These are phyloP conservation scores for Phytophthora idaei DNA, from an alignment of 352 stramenopile species.

Conservation along the genomic window DNA sequence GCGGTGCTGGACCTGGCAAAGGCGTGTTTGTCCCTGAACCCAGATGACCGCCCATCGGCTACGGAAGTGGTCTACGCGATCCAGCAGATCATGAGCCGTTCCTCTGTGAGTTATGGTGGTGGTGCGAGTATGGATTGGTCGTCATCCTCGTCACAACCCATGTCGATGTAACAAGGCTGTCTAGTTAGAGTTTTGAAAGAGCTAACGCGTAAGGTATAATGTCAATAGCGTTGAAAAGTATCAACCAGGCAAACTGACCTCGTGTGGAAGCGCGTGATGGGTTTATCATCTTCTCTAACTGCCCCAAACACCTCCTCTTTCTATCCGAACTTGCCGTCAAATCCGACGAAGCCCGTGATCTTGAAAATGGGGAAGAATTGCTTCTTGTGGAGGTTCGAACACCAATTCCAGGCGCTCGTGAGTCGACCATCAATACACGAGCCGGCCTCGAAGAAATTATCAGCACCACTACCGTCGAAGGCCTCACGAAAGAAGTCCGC, in stretches of 20 bases:
- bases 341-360: slow-evolving; percentile 95
- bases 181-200: slow-evolving; percentile 24
- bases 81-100: slow-evolving; percentile 44
- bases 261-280: not conserved
- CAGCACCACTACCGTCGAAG: slow-evolving; percentile 94
- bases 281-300: slow-evolving; percentile 19
- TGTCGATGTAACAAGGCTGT: slow-evolving; percentile 24
- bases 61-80: slow-evolving; percentile 66
- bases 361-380: slow-evolving; percentile 97
- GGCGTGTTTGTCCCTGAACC: slow-evolving; percentile 57
- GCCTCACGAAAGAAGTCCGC: slow-evolving; percentile 96
- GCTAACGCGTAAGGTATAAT: slow-evolving; percentile 21
- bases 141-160: slow-evolving; percentile 27
- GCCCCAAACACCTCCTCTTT: slow-evolving; percentile 1
- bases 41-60: slow-evolving; percentile 60
- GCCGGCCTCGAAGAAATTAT: slow-evolving; percentile 96
- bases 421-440: slow-evolving; percentile 97
- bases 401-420: slow-evolving; percentile 98
- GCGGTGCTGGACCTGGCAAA: slow-evolving; percentile 54
- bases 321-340: slow-evolving; percentile 96
- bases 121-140: slow-evolving; percentile 25
- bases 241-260: slow-evolving; percentile 4
- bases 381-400: slow-evolving; percentile 93
- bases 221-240: slow-evolving; percentile 27
- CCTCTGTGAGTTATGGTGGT: slow-evolving; percentile 23